phyloP scores from a whole-genome alignment of 495 filamentous ascomycete species.

The Penicillium mononematosum region DNA sequence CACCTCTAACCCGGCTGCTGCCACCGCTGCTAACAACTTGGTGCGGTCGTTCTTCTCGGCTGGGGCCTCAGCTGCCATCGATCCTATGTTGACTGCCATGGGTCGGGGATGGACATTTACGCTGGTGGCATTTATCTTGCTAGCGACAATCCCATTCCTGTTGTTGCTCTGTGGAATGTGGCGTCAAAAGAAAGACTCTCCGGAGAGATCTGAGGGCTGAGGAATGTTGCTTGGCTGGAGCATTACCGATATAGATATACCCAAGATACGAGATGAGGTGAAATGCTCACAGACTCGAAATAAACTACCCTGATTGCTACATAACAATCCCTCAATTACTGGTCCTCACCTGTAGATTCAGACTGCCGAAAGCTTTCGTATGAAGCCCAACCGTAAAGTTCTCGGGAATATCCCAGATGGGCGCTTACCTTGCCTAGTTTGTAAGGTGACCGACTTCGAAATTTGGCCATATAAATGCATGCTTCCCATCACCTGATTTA shows the following conservation, averaged over 20 bases:
- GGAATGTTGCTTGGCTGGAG: neutral
- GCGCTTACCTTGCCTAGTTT: no score
- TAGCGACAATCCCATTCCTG: conserved; percentile 21
- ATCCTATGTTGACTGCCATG: conserved; percentile 58
- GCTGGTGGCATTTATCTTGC: conserved; percentile 30
- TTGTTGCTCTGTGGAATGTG: conserved; percentile 16
- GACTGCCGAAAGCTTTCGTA: no score
- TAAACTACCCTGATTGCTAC: neutral
- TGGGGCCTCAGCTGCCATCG: conserved; percentile 54
- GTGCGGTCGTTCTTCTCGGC: conserved; percentile 62
- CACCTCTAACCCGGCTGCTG: conserved; percentile 52
- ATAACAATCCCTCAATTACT: no score
- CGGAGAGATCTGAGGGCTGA: neutral
- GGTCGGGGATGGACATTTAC: conserved; percentile 51
- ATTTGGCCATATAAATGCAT: no score
- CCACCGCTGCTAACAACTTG: conserved; percentile 65
- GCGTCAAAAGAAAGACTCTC: conserved; percentile 3
- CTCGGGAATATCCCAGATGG: no score
- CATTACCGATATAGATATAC: neutral
- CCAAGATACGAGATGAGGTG: neutral
- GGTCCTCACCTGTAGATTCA: no score
- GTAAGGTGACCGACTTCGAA: no score
- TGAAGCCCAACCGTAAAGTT: no score
- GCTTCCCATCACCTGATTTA: no score
- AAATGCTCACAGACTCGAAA: neutral